Percentiles rank a stretch among this genome's conserved stretches.
Conservation (phyloP, 2,329 filamentous ascomycete species). For the Ophiostoma novo-ulmi region DNA sequence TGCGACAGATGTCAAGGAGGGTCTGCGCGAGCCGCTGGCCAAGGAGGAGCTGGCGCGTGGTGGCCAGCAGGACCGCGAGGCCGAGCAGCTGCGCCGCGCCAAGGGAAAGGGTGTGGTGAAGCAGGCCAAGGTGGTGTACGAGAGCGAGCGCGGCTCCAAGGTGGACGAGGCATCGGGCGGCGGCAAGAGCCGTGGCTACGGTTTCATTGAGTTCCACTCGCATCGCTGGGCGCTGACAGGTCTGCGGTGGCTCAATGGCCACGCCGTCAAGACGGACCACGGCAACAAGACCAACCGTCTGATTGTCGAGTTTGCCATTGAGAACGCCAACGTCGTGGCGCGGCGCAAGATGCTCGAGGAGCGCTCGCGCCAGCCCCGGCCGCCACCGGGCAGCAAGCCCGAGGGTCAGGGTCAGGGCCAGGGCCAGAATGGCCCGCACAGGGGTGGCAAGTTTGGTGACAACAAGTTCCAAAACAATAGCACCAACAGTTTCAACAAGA, state of each 20-base stretch:
- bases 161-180: slow-evolving; percentile 59
- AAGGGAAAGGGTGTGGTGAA: slow-evolving; percentile 83
- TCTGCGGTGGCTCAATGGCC: slow-evolving; percentile 86
- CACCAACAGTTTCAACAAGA: slow-evolving; percentile 24
- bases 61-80: slow-evolving; percentile 71
- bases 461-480: slow-evolving; percentile 8
- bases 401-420: slow-evolving; percentile 31
- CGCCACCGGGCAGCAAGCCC: slow-evolving; percentile 26
- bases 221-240: slow-evolving; percentile 95
- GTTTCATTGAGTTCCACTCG: slow-evolving; percentile 93
- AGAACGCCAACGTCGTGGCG: slow-evolving; percentile 93
- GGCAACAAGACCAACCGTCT: slow-evolving; percentile 77
- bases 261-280: slow-evolving; percentile 51
- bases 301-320: slow-evolving; percentile 95
- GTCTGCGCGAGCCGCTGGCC: slow-evolving; percentile 70
- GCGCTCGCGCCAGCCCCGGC: slow-evolving; percentile 31
- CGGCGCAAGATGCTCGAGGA: slow-evolving; percentile 63
- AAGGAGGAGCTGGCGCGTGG: slow-evolving; percentile 82
- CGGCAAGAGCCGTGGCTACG: slow-evolving; percentile 85
- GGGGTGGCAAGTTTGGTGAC: slow-evolving; percentile 9
- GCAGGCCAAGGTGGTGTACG: slow-evolving; percentile 93
- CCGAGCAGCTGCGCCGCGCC: slow-evolving; percentile 71
- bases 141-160: slow-evolving; percentile 79
- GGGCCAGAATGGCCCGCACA: slow-evolving; percentile 16
- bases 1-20: slow-evolving; percentile 78